These are phyloP conservation scores for Nemania abortiva DNA, from an alignment of 2,329 filamentous ascomycete genomes.

Conservation along the genomic window DNA sequence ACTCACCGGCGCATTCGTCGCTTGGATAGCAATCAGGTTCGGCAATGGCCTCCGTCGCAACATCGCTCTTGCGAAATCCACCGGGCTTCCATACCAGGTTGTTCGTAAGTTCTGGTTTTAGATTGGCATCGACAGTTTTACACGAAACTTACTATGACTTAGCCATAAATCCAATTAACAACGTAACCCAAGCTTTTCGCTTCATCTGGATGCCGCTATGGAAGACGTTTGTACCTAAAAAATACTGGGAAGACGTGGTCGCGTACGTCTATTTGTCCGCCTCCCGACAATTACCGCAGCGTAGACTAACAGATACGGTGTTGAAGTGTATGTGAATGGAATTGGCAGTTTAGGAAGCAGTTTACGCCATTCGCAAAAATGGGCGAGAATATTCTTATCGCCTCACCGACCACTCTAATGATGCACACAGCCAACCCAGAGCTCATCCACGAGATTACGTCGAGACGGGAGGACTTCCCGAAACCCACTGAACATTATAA, in stretches of 20 bases:
- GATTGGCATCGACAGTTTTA: slow-evolving; percentile 5
- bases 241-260: slow-evolving; percentile 69
- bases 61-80: slow-evolving; percentile 62
- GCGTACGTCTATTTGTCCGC: slow-evolving; percentile 60
- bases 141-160: slow-evolving; percentile 18
- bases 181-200: slow-evolving; percentile 67
- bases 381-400: slow-evolving; percentile 73
- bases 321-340: slow-evolving; percentile 59
- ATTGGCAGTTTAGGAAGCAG: slow-evolving; percentile 68
- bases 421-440: slow-evolving; percentile 73
- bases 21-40: slow-evolving; percentile 51
- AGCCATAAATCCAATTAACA: slow-evolving; percentile 65
- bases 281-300: not conserved
- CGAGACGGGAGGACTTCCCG: slow-evolving; percentile 76
- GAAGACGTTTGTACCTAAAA: slow-evolving; percentile 62
- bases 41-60: slow-evolving; percentile 57
- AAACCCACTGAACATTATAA: slow-evolving; percentile 73
- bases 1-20: slow-evolving; percentile 51
- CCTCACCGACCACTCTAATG: slow-evolving; percentile 65
- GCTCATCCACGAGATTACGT: slow-evolving; percentile 73
- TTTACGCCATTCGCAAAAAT: slow-evolving; percentile 69
- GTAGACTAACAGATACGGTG: slow-evolving; percentile 21
- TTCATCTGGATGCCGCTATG: slow-evolving; percentile 68
- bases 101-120: slow-evolving; percentile 59
- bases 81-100: slow-evolving; percentile 65